Evolutionary conservation across 148 eudicot species (phyloP).

Genomic region (Persicaria maculosa): DNA sequence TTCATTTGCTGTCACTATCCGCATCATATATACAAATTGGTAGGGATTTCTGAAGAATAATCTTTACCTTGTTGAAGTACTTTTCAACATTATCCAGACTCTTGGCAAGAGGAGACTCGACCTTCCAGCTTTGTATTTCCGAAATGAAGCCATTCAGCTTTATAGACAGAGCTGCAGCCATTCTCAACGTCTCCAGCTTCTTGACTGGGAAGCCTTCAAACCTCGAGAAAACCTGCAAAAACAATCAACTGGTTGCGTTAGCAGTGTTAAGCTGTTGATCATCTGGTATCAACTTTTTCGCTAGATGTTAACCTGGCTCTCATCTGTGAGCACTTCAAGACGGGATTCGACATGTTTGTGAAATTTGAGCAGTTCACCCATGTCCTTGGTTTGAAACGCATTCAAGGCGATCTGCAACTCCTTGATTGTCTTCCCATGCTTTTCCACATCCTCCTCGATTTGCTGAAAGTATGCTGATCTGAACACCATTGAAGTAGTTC

Average conservation of each 20-base stretch:
- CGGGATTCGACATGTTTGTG: conserved; percentile 67
- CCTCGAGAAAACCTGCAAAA: conserved; percentile 62
- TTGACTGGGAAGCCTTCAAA: conserved; percentile 85
- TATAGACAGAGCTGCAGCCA: conserved; percentile 71
- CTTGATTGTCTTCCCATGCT: conserved; percentile 46
- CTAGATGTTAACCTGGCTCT: conserved; percentile 50
- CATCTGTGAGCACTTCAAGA: conserved; percentile 92
- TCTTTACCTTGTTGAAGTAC: conserved; percentile 81
- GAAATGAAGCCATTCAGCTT: conserved; percentile 52
- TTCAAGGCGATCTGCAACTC: conserved; percentile 49
- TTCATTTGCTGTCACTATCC: background rate
- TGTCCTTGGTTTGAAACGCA: conserved; percentile 74
- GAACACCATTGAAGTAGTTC: conserved; percentile 1
- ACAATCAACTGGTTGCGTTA: background rate
- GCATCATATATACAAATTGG: background rate
- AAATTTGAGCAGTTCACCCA: conserved; percentile 77
- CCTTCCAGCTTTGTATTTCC: conserved; percentile 69
- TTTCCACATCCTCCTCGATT: conserved; percentile 85
- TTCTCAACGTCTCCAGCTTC: conserved; percentile 82
- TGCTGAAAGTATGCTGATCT: conserved; percentile 89
- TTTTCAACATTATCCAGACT: conserved; percentile 70
- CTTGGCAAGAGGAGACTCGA: conserved; percentile 59
- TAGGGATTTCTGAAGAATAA: background rate
- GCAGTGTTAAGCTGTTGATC: background rate
- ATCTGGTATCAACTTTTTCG: background rate